Conservation (phyloP, 2,329 filamentous ascomycete species). For the Scolecobasidium constrictum region DNA sequence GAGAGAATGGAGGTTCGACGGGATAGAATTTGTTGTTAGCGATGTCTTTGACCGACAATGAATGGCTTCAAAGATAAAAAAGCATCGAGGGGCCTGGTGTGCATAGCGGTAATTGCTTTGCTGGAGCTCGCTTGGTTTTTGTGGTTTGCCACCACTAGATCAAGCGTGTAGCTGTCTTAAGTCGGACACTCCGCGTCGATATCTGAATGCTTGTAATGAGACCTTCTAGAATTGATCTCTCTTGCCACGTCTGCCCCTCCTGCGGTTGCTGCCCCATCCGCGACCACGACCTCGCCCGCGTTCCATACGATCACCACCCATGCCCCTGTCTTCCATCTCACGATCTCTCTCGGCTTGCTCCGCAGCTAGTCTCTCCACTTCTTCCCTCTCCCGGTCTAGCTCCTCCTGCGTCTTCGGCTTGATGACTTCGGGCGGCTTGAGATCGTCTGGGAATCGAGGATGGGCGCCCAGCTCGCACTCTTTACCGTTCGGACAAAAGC, state of each 20-base stretch:
- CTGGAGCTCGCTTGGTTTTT: no score
- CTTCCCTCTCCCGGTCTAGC: constrained; percentile 42
- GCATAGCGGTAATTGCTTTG: no score
- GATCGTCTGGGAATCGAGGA: constrained; percentile 60
- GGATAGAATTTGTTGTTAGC: no score
- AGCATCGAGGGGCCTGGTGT: no score
- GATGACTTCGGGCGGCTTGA: constrained; percentile 46
- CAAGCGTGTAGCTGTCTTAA: no score
- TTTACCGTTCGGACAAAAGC: constrained; percentile 82
- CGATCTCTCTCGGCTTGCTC: constrained; percentile 7
- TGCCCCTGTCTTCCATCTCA: constrained; percentile 5
- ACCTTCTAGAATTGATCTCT: neutral
- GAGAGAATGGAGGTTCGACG: no score
- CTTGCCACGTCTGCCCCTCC: constrained; percentile 7
- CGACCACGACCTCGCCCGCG: constrained; percentile 1
- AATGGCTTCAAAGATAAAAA: no score
- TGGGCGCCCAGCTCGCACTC: constrained; percentile 73
- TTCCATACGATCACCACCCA: neutral
- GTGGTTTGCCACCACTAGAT: no score
- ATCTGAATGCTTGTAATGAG: no score
- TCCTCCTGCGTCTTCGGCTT: constrained; percentile 66
- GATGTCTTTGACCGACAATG: no score
- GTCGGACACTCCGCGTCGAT: no score
- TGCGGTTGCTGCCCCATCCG: neutral
- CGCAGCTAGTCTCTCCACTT: constrained; percentile 2